Evolutionary conservation across 306 rosid genomes (phyloP), one percentile per base, ranked within the genome.

Genomic region (Geum urbanum): DNA sequence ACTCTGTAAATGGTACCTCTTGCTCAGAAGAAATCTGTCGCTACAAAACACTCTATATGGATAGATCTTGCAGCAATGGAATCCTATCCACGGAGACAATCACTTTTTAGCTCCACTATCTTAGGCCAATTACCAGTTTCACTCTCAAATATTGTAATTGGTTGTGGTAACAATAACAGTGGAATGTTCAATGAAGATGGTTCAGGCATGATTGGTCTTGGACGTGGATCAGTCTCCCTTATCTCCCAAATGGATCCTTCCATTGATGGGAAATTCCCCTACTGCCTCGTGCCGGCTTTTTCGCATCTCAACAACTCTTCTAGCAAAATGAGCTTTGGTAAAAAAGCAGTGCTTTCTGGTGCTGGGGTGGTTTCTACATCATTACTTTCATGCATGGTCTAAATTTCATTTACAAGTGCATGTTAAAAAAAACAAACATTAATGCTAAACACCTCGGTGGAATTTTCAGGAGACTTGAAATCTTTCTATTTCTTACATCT

Each of bases 41-140:
- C 11, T 65, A 65, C 69, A 45, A 2, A 65, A 12, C 15, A 16
- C 22, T 49, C 5, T 65, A 65, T 14, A n/a, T 40, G 5, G 69
- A 46, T 14, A 2, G 2, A 0, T 84, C 90, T 6, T 40, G 9
- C 12, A 35, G 83, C 32, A 0, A 47, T 0, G 90, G 92, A 5
- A 69, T 73, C 41, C 18, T 89, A 16, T 86, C 88, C 9, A 7
- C 59, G 0, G 96, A 90, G 0, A 76, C 77, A 0, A 14, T 87
- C 47, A 75, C 88, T n/a, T 5, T 65, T 90, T 4, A 63, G 63
- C 4, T 82, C 88, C 5, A 66, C 77, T 9, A 18, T 12, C 56
- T 7, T 53, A 8, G 67, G 43, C 0, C 18, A 47, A 1, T 27
- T 27, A 27, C 10, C 72, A 0, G 15, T 45, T 45, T 45, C 69